phyloP scores from a whole-genome alignment of 345 rosid genomes.

The Conringia planisiliqua region DNA sequence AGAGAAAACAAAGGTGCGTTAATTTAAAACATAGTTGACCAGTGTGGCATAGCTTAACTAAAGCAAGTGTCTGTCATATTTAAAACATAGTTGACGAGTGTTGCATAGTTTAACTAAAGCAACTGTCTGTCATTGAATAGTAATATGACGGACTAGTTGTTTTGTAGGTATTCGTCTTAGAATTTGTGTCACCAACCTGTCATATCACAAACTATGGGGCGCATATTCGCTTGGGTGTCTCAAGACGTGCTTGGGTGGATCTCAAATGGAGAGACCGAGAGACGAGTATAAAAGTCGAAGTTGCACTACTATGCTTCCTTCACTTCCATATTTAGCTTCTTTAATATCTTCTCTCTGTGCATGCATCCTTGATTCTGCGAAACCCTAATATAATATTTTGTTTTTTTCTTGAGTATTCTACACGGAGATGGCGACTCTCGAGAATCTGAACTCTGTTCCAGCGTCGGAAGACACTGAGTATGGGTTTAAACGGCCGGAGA shows the following conservation, averaged over 20 bases:
- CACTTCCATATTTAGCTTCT: background rate
- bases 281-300: background rate
- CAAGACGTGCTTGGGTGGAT: constrained; percentile 11
- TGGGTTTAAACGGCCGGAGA: constrained; percentile 79
- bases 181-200: background rate
- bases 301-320: background rate
- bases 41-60: background rate
- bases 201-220: background rate
- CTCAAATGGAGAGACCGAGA: no score
- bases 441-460: constrained; percentile 32
- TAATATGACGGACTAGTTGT: background rate
- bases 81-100: constrained; percentile 15
- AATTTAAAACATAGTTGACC: constrained; percentile 14
- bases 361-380: background rate
- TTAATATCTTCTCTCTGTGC: background rate
- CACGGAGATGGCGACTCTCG: constrained; percentile 33
- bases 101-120: background rate
- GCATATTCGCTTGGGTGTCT: background rate
- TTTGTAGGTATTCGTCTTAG: background rate
- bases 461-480: constrained; percentile 53
- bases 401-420: no score
- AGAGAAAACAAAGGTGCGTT: background rate
- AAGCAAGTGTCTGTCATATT: background rate
- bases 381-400: background rate
- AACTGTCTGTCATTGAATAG: background rate